Evolutionary conservation across 2,329 filamentous ascomycete genomes (phyloP).

Genomic region (Pleomassaria siparia): DNA sequence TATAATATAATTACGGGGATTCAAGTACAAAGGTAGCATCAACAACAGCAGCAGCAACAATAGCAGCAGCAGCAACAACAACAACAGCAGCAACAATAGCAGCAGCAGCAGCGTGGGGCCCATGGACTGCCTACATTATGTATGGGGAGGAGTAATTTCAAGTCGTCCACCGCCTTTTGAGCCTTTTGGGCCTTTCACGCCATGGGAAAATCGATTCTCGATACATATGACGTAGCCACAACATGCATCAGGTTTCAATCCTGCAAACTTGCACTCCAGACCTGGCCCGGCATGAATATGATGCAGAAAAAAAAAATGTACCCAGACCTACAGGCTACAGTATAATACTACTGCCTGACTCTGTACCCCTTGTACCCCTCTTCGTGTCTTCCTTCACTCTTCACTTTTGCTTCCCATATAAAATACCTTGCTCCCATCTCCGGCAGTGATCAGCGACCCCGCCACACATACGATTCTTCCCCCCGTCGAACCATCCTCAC

Average conservation of each 20-base stretch:
- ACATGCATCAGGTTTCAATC: slow-evolving; percentile 2
- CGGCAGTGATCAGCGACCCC: slow-evolving; percentile 1
- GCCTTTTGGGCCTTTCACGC: not conserved
- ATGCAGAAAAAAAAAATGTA: no score
- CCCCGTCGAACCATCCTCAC: not conserved
- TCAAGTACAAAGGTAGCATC: no score
- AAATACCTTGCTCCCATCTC: not conserved
- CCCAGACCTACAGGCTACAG: not conserved
- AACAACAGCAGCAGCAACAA: no score
- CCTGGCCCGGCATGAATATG: not conserved
- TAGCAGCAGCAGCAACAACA: no score
- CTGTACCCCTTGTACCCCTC: not conserved
- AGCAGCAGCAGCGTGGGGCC: not conserved
- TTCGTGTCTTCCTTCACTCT: not conserved
- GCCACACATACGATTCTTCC: not conserved
- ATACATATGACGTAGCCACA: not conserved
- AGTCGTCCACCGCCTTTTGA: not conserved
- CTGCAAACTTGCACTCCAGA: not conserved
- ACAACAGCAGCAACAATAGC: no score
- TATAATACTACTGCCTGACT: not conserved
- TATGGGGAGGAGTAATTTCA: not conserved
- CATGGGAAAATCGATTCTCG: slow-evolving; percentile 1
- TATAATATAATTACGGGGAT: no score
- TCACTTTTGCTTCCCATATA: not conserved
- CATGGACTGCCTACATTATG: not conserved